Conservation (phyloP, 2,329 filamentous ascomycete genomes). For the Phyllosticta citriasiana region DNA sequence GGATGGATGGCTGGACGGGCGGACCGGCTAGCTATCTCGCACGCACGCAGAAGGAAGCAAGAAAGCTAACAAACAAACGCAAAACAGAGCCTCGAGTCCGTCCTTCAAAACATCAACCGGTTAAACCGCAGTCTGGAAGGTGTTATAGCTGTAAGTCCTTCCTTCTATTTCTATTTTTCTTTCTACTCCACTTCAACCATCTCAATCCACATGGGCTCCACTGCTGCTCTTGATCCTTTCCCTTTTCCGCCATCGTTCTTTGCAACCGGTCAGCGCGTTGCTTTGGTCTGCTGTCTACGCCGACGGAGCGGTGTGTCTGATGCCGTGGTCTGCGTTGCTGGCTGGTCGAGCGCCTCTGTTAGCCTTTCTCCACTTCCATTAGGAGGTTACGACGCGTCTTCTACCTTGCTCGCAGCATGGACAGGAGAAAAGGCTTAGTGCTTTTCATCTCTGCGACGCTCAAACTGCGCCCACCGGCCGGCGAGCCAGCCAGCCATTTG, state of each 20-base stretch:
- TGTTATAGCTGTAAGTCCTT: slow-evolving; percentile 62
- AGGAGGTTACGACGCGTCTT: too few relatives aligned
- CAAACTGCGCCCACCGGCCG: too few relatives aligned
- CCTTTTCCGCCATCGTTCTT: not conserved
- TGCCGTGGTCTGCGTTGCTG: not conserved
- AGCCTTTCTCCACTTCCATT: too few relatives aligned
- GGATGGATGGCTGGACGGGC: too few relatives aligned
- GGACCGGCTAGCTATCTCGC: too few relatives aligned
- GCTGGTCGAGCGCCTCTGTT: too few relatives aligned
- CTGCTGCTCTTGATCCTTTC: not conserved
- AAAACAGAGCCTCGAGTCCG: slow-evolving; percentile 58
- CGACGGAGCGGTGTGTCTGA: not conserved
- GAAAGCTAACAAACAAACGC: not conserved
- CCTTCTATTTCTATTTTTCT: not conserved
- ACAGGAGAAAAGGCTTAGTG: too few relatives aligned
- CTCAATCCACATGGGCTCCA: not conserved
- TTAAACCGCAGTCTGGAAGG: slow-evolving; percentile 87
- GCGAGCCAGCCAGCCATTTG: too few relatives aligned
- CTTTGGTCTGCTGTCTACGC: not conserved
- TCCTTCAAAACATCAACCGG: slow-evolving; percentile 92
- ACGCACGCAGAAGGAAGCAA: not conserved
- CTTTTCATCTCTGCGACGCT: too few relatives aligned
- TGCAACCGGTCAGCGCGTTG: not conserved
- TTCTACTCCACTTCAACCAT: not conserved
- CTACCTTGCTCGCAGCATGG: too few relatives aligned